Evolutionary conservation across 371 early-diverging fungal species (phyloP).

Genomic region (Apophysomyces sp.): DNA sequence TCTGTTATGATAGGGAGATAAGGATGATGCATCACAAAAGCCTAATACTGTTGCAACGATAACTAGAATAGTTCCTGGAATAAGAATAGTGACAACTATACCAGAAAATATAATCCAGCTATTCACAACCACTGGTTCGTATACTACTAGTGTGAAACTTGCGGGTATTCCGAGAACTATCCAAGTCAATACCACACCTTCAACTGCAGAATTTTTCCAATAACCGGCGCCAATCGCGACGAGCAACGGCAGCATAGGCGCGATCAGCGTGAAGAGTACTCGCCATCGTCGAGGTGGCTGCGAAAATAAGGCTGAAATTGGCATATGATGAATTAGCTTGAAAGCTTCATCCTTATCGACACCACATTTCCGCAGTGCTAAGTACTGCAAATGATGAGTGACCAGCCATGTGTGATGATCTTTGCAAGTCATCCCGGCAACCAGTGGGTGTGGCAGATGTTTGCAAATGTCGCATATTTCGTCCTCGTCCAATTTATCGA

Average conservation of each 20-base stretch:
- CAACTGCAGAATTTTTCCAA: neutral
- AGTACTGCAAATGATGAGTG: neutral
- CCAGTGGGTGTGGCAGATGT: neutral
- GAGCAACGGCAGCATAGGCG: neutral
- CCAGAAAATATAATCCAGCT: neutral
- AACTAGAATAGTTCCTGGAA: neutral
- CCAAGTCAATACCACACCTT: neutral
- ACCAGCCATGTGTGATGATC: neutral
- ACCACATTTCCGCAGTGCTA: neutral
- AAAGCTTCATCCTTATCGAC: neutral
- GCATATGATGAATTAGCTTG: neutral
- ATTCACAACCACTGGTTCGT: neutral
- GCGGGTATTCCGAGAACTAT: neutral
- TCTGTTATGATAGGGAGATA: too few relatives aligned
- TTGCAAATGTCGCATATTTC: neutral
- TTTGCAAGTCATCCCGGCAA: neutral
- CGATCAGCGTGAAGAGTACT: neutral
- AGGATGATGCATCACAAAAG: neutral
- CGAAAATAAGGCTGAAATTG: neutral
- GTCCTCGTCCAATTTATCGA: neutral
- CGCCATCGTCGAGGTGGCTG: neutral
- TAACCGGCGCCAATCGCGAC: neutral
- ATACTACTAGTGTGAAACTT: neutral
- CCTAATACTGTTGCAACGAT: neutral
- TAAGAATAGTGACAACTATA: neutral